Evolutionary conservation across 1,139 yeast genomes (phyloP).

Genomic region (Magnusiomyces starmeri): DNA sequence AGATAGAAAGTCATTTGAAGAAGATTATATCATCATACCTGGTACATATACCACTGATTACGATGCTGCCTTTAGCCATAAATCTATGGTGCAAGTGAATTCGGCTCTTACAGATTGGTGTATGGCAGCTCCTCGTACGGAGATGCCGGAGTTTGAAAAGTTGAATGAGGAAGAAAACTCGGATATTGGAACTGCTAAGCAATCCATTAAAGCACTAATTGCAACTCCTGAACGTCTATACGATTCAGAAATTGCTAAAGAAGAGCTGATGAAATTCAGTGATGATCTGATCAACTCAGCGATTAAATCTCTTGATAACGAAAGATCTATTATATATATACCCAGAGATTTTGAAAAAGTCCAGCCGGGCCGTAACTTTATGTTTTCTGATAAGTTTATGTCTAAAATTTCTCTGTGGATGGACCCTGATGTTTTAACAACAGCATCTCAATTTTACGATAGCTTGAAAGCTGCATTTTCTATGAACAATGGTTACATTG

Average conservation of each 20-base stretch:
- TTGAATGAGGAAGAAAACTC: slow-evolving; percentile 20
- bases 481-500: slow-evolving; percentile 44
- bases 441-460: slow-evolving; percentile 42
- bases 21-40: slow-evolving; percentile 3
- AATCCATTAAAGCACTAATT: slow-evolving; percentile 48
- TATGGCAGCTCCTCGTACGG: slow-evolving; percentile 19
- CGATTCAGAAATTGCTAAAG: slow-evolving; percentile 40
- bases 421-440: slow-evolving; percentile 39
- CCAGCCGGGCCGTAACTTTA: slow-evolving; percentile 41
- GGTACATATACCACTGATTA: slow-evolving; percentile 15
- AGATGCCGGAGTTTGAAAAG: neutral
- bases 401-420: slow-evolving; percentile 39
- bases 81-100: slow-evolving; percentile 29
- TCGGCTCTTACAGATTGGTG: slow-evolving; percentile 19
- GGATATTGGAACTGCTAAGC: slow-evolving; percentile 27
- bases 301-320: slow-evolving; percentile 45
- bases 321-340: slow-evolving; percentile 46
- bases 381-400: slow-evolving; percentile 51
- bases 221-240: slow-evolving; percentile 48
- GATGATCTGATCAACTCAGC: slow-evolving; percentile 45
- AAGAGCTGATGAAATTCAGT: slow-evolving; percentile 40
- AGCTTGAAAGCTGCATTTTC: slow-evolving; percentile 37
- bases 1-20: slow-evolving; percentile 4
- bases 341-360: slow-evolving; percentile 43
- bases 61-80: slow-evolving; percentile 19